Percentiles rank a stretch among this genome's conserved stretches.
phyloP scores from a whole-genome alignment of 2,329 filamentous ascomycete species.

The Chaetomium olivaceum region DNA sequence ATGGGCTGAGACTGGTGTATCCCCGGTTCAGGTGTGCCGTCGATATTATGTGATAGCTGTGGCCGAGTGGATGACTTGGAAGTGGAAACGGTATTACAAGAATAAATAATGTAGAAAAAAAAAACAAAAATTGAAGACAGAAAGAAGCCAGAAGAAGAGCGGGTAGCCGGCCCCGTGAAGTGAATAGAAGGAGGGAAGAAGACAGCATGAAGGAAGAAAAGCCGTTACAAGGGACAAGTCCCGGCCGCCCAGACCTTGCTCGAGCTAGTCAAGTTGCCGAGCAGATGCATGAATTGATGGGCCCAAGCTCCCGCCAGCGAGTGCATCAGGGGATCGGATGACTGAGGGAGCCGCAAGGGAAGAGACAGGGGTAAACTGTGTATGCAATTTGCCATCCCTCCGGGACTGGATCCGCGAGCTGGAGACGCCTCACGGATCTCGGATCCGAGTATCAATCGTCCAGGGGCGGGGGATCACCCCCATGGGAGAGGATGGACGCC shows the following conservation, averaged over 20 bases:
- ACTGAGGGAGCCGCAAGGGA: constrained; percentile 17
- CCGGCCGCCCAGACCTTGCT: constrained; percentile 4
- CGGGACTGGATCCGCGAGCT: constrained; percentile 23
- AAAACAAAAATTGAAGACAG: constrained; percentile 26
- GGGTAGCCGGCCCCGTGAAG: constrained; percentile 34
- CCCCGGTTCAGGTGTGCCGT: not conserved
- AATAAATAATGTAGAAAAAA: constrained; percentile 4
- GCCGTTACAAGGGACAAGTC: constrained; percentile 25
- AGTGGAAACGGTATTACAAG: constrained; percentile 24
- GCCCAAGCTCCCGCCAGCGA: constrained; percentile 26
- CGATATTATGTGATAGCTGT: not conserved
- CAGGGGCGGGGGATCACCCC: constrained; percentile 15
- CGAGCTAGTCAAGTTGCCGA: constrained; percentile 27
- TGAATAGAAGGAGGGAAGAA: constrained; percentile 23
- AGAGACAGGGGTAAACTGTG: constrained; percentile 20
- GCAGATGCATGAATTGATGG: constrained; percentile 31
- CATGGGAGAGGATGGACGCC: not conserved
- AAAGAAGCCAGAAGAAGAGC: constrained; percentile 20
- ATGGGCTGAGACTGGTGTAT: constrained; percentile 15
- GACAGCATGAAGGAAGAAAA: constrained; percentile 18
- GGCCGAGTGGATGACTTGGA: constrained; percentile 1
- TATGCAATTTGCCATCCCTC: constrained; percentile 24
- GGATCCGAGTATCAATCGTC: constrained; percentile 20
- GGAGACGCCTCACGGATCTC: constrained; percentile 25
- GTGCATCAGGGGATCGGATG: constrained; percentile 30